A percentile compares a stretch with the other conserved stretches of the same genome.
Conservation (phyloP, 148 eudicot species). For the Camellia granthamiana region DNA sequence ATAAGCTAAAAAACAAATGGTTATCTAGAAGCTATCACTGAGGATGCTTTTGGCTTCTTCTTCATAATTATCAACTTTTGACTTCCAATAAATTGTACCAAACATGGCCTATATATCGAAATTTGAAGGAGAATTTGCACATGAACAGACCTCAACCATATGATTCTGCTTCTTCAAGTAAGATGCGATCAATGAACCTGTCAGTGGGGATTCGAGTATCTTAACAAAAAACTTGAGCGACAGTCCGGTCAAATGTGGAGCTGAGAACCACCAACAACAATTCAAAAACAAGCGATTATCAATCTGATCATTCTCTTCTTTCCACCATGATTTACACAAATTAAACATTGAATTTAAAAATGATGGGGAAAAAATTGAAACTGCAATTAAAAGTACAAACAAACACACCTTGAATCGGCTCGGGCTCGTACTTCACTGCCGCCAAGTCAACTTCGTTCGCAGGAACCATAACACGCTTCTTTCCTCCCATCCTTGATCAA, state of each 20-base stretch:
- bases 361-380: background rate
- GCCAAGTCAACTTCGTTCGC: slow-evolving; percentile 68
- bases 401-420: slow-evolving; percentile 48
- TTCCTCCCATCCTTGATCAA: slow-evolving; percentile 55
- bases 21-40: too few species aligned
- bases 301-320: background rate
- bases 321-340: background rate
- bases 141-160: slow-evolving; percentile 50
- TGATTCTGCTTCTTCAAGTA: slow-evolving; percentile 74
- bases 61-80: too few species aligned
- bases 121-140: background rate
- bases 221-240: slow-evolving; percentile 50
- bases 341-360: background rate
- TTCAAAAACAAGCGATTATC: background rate
- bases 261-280: slow-evolving; percentile 40
- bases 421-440: slow-evolving; percentile 58
- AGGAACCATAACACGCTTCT: slow-evolving; percentile 69
- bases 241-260: slow-evolving; percentile 82
- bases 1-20: too few species aligned
- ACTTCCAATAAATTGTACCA: too few species aligned
- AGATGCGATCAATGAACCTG: slow-evolving; percentile 58
- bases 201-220: slow-evolving; percentile 56
- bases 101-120: too few species aligned
- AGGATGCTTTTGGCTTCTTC: too few species aligned
- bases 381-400: slow-evolving; percentile 11